A percentile compares a stretch with the other conserved stretches of the same genome.
These are phyloP conservation scores for Euryodendron excelsum DNA, from an alignment of 148 eudicot species.

Conservation along the genomic window DNA sequence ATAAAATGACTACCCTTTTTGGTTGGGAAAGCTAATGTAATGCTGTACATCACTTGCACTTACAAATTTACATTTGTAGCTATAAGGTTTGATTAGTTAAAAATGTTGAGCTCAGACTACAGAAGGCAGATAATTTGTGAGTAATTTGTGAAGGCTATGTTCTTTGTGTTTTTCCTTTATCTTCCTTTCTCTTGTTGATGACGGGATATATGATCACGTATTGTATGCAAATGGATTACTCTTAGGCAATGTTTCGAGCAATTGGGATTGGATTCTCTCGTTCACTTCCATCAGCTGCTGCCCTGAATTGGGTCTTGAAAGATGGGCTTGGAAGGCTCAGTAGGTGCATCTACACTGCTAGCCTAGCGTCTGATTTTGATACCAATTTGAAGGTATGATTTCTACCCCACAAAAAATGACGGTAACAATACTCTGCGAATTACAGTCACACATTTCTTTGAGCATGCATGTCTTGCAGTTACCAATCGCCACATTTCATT, in stretches of 20 bases:
- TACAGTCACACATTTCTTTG: neutral
- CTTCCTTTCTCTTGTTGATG: neutral
- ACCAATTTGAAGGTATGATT: constrained; percentile 81
- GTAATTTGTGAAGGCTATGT: neutral
- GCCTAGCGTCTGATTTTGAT: constrained; percentile 88
- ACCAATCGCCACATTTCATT: neutral
- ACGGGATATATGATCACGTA: neutral
- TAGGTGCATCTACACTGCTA: constrained; percentile 89
- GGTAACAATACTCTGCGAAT: neutral
- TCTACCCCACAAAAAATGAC: neutral
- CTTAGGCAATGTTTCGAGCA: constrained; percentile 93
- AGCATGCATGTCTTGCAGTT: neutral
- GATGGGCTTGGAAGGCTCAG: constrained; percentile 97
- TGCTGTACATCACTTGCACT: neutral
- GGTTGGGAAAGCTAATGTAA: neutral
- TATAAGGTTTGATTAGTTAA: neutral
- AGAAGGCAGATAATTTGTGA: neutral
- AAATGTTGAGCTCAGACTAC: neutral
- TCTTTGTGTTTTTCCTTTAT: neutral
- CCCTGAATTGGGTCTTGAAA: constrained; percentile 91
- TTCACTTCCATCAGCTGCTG: constrained; percentile 92
- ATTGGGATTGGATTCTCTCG: constrained; percentile 87
- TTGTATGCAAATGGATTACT: neutral
- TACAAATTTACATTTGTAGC: neutral
- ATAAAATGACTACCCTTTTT: neutral